Evolutionary conservation across 2,329 filamentous ascomycete genomes (phyloP), one percentile per base, ranked within the genome.

Genomic region (Aspergillus fischeri): DNA sequence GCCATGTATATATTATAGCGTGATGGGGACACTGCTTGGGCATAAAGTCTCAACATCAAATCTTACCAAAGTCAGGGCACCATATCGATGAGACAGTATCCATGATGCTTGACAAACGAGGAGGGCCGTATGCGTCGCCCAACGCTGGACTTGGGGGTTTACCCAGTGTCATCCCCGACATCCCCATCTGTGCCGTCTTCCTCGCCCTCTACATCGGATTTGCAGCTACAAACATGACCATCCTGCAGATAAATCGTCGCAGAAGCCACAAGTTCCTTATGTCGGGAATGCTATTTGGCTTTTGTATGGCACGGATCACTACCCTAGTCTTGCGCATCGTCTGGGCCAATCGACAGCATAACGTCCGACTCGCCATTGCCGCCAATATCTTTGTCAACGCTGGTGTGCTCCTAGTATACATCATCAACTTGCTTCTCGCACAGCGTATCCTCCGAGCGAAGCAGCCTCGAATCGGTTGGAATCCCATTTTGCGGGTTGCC

Each of bases 391-490:
- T 94, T 65, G 83, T 90, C 56, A 84, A 86, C 48, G 86, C 88
- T 0, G 91, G 90, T 45, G 85, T 92, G 17, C 70, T 95, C 35
- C 73, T 95, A 7, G 77, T 95, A 27, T 93, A 90, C 73, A 75
- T 93, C 65, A 77, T 91, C 73, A 94, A 96, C 75, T 75, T 95
- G 45, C 76, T 94, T 66, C 90, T 92, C 68, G 76, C 87, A 0
- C 89, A 91, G 73, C 86, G 91, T 49, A 80, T 96, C 27, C 73
- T 94, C 20, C 83, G 91, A 54, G 88, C 88, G 4, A 83, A 85
- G 49, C 89, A 92, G 67, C 90, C 90, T 0, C 68, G 71, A 2
- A 70, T 91, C 32, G 91, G 90, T 57, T 93, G 90, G 90, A 80
- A 83, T 60, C 78, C 74, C 25, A 65, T 74, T 1, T 77, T 84